A percentile compares a stretch with the other conserved stretches of the same genome.
phyloP scores from a whole-genome alignment of 2,329 filamentous ascomycete species.

The Penicillium sp. region DNA sequence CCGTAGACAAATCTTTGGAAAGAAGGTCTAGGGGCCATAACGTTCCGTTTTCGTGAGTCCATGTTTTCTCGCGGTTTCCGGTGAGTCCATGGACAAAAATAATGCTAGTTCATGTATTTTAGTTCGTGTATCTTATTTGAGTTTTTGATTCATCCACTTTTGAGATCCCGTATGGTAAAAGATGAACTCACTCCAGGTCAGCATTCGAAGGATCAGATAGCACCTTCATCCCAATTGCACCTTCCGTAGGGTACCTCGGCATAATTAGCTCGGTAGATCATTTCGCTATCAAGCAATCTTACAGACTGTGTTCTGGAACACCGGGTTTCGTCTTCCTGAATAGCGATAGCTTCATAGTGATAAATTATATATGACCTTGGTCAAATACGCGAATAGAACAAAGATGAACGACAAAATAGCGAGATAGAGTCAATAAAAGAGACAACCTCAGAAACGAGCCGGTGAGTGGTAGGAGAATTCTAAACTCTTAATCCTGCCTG shows the following conservation, averaged over 20 bases:
- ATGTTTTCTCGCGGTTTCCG: constrained; percentile 4
- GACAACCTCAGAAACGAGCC: not conserved
- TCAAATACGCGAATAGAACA: not conserved
- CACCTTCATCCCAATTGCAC: constrained; percentile 4
- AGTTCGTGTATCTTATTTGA: not conserved
- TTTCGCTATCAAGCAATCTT: not conserved
- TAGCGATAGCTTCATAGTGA: constrained; percentile 1
- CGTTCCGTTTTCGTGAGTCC: constrained; percentile 21
- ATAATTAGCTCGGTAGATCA: not conserved
- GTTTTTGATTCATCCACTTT: not conserved
- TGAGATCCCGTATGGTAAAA: not conserved
- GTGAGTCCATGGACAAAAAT: constrained; percentile 5
- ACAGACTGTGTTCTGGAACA: not conserved
- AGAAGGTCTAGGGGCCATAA: constrained; percentile 30
- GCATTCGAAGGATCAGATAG: constrained; percentile 1
- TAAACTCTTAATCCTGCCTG: not conserved
- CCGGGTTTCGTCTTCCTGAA: constrained; percentile 5
- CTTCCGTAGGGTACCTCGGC: not conserved
- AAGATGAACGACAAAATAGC: too few species aligned
- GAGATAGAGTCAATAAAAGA: not conserved
- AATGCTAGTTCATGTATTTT: not conserved
- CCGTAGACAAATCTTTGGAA: constrained; percentile 7
- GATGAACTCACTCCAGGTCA: constrained; percentile 4
- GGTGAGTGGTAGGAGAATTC: not conserved
- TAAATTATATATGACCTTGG: not conserved